Evolutionary conservation across 805 yeast species (phyloP), one percentile per base, ranked within the genome.

Genomic region (Kluyveromyces lactis): DNA sequence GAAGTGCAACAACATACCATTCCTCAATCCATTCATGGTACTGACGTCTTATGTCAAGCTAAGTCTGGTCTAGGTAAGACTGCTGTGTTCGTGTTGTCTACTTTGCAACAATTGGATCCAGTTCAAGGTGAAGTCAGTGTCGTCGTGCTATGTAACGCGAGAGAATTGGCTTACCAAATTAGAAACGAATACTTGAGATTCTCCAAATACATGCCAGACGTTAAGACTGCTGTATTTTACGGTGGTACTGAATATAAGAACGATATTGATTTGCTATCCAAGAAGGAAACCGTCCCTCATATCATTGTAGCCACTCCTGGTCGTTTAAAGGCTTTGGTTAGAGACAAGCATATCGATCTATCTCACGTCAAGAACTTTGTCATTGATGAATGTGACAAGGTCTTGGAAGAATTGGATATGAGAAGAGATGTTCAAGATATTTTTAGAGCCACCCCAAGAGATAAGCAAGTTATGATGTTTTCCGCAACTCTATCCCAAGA

Each of bases 51-150:
- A 52, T 92, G 98, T 72, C 98, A 90, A 74, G 98, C 98, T 66
- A 90, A 92, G 72, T 92, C 98, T 34, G 98, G 98, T 83, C 75
- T 92, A 53, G 98, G 98, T 80, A 90, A 90, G 67, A 90, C 98
- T 44, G 98, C 98, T 33, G 97, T 90, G 42, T 90, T 90, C 55
- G 97, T 90, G 44, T 74, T 90, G 56, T 85, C 96, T 18, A 90
- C 98, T 46, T 75, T 90, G 61, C 97, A 90, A 69, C 97, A 90
- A 70, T 74, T 90, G 58, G 97, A 92, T 59, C 97, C 98, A 33
- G 86, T 90, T 51, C 86, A 95, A 45, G 98, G 97, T 58, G 97
- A 90, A 67, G 83, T 92, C 48, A 78, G 95, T 40, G 90, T 95
- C 41, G 72, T 92, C 57, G 97, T 90, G 35, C 79, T 90, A 52